Percentiles rank a stretch among this genome's conserved stretches.
Conservation (phyloP, 768 basidiomycete species). For the Lentinula sp. region DNA sequence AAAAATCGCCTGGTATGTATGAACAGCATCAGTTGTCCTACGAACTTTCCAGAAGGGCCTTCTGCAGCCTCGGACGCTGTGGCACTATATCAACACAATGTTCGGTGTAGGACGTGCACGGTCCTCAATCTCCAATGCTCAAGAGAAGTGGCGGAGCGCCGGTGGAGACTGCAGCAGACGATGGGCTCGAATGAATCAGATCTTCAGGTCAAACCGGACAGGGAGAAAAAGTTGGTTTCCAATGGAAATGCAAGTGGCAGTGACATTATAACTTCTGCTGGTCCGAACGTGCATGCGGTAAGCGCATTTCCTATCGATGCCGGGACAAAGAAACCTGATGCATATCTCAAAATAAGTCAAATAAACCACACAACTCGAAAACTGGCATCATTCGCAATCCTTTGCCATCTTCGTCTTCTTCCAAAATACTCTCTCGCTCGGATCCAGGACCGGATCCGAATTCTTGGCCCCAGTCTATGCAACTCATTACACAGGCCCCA, state of each 20-base stretch:
- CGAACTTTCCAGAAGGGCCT: neutral
- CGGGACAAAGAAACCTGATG: neutral
- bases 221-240: neutral
- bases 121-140: neutral
- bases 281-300: neutral
- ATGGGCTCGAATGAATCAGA: neutral
- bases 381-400: neutral
- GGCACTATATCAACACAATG: neutral
- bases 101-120: neutral
- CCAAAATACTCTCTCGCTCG: neutral
- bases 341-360: neutral
- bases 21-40: neutral
- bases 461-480: neutral
- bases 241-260: no score
- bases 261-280: neutral
- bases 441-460: neutral
- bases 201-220: neutral
- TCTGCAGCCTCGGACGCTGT: neutral
- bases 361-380: neutral
- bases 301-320: neutral
- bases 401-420: neutral
- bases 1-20: neutral
- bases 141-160: neutral
- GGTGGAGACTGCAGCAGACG: neutral
- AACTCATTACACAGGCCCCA: neutral